Conservation (phyloP, 2,329 filamentous ascomycete species). For the Parafenestella ontariensis region DNA sequence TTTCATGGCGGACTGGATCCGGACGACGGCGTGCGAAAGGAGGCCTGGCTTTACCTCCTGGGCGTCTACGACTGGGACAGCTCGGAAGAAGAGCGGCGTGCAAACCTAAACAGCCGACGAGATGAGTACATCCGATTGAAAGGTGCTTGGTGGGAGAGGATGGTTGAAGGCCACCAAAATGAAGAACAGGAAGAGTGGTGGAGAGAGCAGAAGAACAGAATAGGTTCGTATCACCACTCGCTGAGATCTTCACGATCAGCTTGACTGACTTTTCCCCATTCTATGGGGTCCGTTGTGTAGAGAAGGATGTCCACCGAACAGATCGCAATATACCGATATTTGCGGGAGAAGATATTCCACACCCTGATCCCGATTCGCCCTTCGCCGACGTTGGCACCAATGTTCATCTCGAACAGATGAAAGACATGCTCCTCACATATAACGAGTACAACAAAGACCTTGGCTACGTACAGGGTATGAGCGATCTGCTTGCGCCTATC, state of each 20-base stretch:
- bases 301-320: slow-evolving; percentile 98
- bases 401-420: slow-evolving; percentile 97
- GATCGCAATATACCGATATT: slow-evolving; percentile 96
- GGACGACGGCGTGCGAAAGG: slow-evolving; percentile 91
- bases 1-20: slow-evolving; percentile 92
- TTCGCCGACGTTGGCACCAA: slow-evolving; percentile 95
- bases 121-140: slow-evolving; percentile 96
- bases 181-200: slow-evolving; percentile 91
- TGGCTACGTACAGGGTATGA: slow-evolving; percentile 99
- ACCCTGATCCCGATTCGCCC: slow-evolving; percentile 93
- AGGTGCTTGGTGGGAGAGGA: slow-evolving; percentile 93
- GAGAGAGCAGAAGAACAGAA: slow-evolving; percentile 90
- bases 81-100: slow-evolving; percentile 81
- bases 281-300: slow-evolving; percentile 66
- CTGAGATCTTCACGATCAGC: neutral
- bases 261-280: slow-evolving; percentile 60
- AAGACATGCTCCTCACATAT: slow-evolving; percentile 98
- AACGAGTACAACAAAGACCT: slow-evolving; percentile 97
- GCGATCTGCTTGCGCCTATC: slow-evolving; percentile 90
- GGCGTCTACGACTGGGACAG: slow-evolving; percentile 95
- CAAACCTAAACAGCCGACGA: slow-evolving; percentile 80
- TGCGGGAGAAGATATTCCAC: slow-evolving; percentile 92
- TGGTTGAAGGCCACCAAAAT: slow-evolving; percentile 81
- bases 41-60: slow-evolving; percentile 94
- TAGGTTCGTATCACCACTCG: slow-evolving; percentile 69